These are phyloP conservation scores for Ormosia semicastrata DNA, from an alignment of 306 rosid genomes.

Conservation along the genomic window DNA sequence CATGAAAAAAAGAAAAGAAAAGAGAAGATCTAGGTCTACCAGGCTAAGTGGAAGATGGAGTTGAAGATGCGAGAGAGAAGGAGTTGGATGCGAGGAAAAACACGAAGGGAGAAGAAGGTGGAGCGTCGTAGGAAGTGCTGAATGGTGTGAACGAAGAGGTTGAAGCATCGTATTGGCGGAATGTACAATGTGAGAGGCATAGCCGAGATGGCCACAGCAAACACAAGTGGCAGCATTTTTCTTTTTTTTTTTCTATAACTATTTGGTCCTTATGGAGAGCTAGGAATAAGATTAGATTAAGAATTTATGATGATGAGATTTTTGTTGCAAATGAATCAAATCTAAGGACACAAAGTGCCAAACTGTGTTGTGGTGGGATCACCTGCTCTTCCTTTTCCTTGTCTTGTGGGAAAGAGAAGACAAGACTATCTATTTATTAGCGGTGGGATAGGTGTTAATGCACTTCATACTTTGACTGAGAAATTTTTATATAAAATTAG, in stretches of 20 bases:
- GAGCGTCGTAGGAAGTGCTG: constrained; percentile 51
- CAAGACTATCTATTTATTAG: not conserved
- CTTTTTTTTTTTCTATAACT: not conserved
- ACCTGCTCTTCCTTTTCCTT: not conserved
- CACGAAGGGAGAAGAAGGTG: constrained; percentile 36
- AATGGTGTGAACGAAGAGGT: constrained; percentile 58
- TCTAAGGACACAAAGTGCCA: not conserved
- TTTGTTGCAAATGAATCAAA: not conserved
- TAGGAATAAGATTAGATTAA: too few species aligned
- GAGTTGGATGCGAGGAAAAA: constrained; percentile 58
- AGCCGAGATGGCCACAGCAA: constrained; percentile 93
- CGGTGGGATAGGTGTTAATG: not conserved
- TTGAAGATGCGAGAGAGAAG: constrained; percentile 66
- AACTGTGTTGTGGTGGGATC: not conserved
- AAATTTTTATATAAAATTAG: too few species aligned
- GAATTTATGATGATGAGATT: not conserved
- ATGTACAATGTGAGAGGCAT: constrained; percentile 81
- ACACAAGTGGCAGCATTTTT: constrained; percentile 67
- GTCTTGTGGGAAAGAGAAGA: not conserved
- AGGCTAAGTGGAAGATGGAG: constrained; percentile 39
- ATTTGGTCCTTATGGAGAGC: too few species aligned
- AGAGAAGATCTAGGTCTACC: constrained; percentile 30
- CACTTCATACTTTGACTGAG: not conserved
- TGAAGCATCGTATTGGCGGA: constrained; percentile 85
- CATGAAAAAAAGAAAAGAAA: not conserved